Base-by-base conservation (phyloP, 2,329 filamentous ascomycete genomes). In the Pseudogymnoascus verrucosus region DNA sequence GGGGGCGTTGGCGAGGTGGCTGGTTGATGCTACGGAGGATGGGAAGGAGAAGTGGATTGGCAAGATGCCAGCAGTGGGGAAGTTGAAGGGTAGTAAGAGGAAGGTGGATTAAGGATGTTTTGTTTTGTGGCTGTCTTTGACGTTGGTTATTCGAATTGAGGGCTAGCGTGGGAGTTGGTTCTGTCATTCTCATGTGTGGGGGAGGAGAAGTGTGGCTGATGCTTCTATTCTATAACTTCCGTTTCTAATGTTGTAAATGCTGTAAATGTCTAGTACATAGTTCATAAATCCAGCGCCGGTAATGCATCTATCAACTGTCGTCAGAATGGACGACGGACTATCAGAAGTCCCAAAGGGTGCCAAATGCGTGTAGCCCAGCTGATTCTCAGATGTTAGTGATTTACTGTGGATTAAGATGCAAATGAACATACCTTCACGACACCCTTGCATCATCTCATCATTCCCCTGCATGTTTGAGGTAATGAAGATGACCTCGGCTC, bases 401-500 rank as follows among this genome's bases (percentile, higher is more conserved):
- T 34, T 42, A 6, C 34, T 39, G 12, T 51, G 11, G 28, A 39
- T 64, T 31, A 60, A 31, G 21, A 63, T 34, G 16, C 2, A 19
- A 23, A 62, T 23, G 14, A 42, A 71, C 74, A 28, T 70, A 76
- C 75, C 74, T 66, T 68, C 73, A 64, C 69, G 70, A 65, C 76
- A 78, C 28, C 76, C 76, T 63, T 74, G 74, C 74, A 77, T 77
- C 76, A 78, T 77, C 69, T 78, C 76, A 64, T 77, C 75, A 65
- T 78, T 77, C 28, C 76, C 76, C 63, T 73, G 69, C 73, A 68
- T 75, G 64, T 78, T 78, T 40, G 73, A 76, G 1, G 76, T 77
- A 67, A 78, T 78, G 69, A 78, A 78, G 63, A 78, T 77, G 47
- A 78, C 76, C 68, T 78, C 76, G 4, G 76, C 76, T 11, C 74